Evolutionary conservation across 768 basidiomycete genomes (phyloP).

Genomic region (Candolleomyces aberdarensis): DNA sequence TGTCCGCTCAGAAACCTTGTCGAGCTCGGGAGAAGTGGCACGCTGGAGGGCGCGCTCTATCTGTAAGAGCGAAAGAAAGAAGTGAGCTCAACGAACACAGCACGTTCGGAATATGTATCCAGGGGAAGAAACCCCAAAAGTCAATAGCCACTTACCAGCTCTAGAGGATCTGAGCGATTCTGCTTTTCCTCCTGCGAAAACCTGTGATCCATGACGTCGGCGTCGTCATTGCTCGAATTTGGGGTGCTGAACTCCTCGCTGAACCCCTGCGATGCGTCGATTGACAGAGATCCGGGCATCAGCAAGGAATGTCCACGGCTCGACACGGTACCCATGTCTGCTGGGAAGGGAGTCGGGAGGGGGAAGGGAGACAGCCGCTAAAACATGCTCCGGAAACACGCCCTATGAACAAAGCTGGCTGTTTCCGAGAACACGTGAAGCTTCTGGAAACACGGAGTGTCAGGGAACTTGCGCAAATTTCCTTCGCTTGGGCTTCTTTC

Average conservation of each 20-base stretch:
- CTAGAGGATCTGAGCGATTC: neutral
- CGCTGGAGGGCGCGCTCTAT: neutral
- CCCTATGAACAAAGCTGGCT: neutral
- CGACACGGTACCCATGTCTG: neutral
- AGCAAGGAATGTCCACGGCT: neutral
- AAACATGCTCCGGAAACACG: neutral
- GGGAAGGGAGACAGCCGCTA: neutral
- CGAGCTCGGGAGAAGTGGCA: neutral
- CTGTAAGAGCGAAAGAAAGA: neutral
- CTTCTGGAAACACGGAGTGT: neutral
- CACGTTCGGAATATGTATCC: neutral
- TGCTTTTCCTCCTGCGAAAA: neutral
- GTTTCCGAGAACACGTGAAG: neutral
- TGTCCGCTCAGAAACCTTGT: neutral
- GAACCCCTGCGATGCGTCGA: neutral
- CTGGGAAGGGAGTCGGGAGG: neutral
- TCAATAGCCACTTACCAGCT: neutral
- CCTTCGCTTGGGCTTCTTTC: too few species aligned
- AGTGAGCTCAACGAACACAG: neutral
- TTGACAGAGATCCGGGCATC: neutral
- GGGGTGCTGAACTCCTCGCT: neutral
- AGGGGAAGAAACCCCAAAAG: neutral
- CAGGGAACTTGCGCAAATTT: too few species aligned
- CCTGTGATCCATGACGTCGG: neutral
- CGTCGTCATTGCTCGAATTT: neutral